Evolutionary conservation across 2,329 filamentous ascomycete genomes (phyloP).

Genomic region (Myriosclerotinia duriaeana): DNA sequence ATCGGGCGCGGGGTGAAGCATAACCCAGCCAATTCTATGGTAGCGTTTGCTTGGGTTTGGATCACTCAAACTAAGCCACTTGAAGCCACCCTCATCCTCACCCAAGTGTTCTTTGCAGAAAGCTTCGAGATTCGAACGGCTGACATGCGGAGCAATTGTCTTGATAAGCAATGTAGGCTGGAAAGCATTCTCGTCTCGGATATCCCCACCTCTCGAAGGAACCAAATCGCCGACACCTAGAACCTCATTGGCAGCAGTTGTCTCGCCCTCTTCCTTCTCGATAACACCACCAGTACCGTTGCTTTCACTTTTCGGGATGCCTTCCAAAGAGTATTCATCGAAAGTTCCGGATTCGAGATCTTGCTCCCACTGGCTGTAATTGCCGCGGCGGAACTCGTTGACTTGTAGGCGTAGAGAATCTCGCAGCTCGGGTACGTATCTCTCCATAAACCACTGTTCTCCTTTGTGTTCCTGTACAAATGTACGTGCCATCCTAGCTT

Average conservation of each 20-base stretch:
- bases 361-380: conserved; percentile 84
- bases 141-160: conserved; percentile 94
- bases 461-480: conserved; percentile 92
- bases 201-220: conserved; percentile 77
- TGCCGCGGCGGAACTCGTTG: conserved; percentile 73
- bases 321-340: conserved; percentile 92
- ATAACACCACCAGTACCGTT: conserved; percentile 81
- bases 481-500: conserved; percentile 76
- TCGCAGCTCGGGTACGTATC: conserved; percentile 81
- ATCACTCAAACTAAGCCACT: conserved; percentile 93
- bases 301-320: conserved; percentile 88
- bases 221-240: conserved; percentile 89
- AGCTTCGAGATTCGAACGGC: conserved; percentile 84
- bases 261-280: conserved; percentile 95
- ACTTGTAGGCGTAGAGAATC: conserved; percentile 73
- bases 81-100: conserved; percentile 87
- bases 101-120: conserved; percentile 95
- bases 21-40: conserved; percentile 97
- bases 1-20: conserved; percentile 80
- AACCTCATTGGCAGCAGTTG: conserved; percentile 86
- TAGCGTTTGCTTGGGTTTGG: conserved; percentile 97
- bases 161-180: conserved; percentile 96
- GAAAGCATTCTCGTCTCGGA: conserved; percentile 82
- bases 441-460: conserved; percentile 97
- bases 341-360: conserved; percentile 84